These are phyloP conservation scores for Meyerozyma carpophila DNA, from an alignment of 1,139 yeast genomes.

Conservation along the genomic window DNA sequence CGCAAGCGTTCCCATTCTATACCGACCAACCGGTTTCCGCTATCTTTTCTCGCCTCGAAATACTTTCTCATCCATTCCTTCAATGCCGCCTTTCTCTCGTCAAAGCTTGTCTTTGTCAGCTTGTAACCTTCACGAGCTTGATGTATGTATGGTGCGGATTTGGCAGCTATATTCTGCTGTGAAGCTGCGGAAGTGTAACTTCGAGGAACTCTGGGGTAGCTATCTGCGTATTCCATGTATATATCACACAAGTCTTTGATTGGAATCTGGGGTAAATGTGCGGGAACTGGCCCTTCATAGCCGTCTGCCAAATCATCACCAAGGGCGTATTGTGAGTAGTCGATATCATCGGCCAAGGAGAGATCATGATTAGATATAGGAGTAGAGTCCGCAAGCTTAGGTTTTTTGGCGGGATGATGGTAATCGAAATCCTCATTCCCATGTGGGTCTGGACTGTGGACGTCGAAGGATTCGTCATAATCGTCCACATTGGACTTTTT, in stretches of 20 bases:
- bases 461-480: background rate
- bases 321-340: background rate
- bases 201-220: background rate
- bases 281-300: background rate
- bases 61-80: constrained; percentile 27
- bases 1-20: constrained; percentile 46
- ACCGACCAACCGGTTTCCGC: constrained; percentile 34
- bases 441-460: background rate
- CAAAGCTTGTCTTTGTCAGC: constrained; percentile 4
- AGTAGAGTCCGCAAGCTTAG: background rate
- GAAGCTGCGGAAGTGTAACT: constrained; percentile 1
- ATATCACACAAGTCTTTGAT: constrained; percentile 8
- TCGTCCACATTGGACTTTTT: constrained; percentile 20
- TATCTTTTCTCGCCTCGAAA: constrained; percentile 35
- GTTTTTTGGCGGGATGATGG: background rate
- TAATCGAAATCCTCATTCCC: background rate
- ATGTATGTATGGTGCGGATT: constrained; percentile 1
- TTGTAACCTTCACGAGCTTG: background rate
- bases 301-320: background rate
- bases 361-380: background rate
- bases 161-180: background rate
- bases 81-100: constrained; percentile 4
- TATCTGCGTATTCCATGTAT: background rate
- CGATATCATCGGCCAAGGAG: background rate
- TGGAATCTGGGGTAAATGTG: constrained; percentile 14